phyloP scores from a whole-genome alignment of 768 basidiomycete genomes.

The Lentinula guzmanii region DNA sequence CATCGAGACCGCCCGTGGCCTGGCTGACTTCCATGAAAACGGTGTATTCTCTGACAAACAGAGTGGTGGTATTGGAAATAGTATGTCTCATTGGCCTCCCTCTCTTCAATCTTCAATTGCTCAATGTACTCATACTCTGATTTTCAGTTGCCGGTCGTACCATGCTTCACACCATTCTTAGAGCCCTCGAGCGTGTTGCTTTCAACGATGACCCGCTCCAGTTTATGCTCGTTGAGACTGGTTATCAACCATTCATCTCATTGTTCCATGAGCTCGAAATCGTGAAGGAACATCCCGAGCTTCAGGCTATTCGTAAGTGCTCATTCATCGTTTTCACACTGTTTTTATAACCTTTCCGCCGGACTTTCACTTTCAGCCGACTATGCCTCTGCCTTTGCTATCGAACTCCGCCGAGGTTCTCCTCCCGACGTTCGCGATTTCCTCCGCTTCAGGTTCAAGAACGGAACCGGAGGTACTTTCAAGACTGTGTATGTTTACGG shows the following conservation, averaged over 20 bases:
- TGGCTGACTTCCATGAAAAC: constrained; percentile 78
- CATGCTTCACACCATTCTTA: constrained; percentile 64
- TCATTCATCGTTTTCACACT: background rate
- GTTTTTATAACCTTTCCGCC: too few relatives aligned
- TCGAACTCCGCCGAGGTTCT: constrained; percentile 73
- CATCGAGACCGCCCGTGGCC: constrained; percentile 65
- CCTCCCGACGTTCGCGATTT: constrained; percentile 77
- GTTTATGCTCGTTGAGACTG: constrained; percentile 71
- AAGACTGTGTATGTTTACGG: constrained; percentile 69
- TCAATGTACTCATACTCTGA: background rate
- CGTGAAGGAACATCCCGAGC: constrained; percentile 47
- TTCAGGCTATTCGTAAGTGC: constrained; percentile 60
- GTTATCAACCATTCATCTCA: constrained; percentile 89
- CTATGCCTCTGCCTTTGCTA: constrained; percentile 66
- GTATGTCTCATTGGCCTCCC: constrained; percentile 34
- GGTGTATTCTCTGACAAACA: constrained; percentile 62
- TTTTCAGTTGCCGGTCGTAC: constrained; percentile 75
- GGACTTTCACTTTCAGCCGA: constrained; percentile 40
- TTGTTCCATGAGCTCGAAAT: constrained; percentile 77
- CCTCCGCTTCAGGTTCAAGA: constrained; percentile 81
- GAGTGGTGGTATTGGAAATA: constrained; percentile 69
- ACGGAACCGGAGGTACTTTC: constrained; percentile 64
- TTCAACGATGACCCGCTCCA: constrained; percentile 77
- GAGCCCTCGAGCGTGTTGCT: constrained; percentile 69
- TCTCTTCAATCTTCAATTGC: background rate